phyloP scores from a whole-genome alignment of 148 eudicot species.

The Rhododendron griersonianum region DNA sequence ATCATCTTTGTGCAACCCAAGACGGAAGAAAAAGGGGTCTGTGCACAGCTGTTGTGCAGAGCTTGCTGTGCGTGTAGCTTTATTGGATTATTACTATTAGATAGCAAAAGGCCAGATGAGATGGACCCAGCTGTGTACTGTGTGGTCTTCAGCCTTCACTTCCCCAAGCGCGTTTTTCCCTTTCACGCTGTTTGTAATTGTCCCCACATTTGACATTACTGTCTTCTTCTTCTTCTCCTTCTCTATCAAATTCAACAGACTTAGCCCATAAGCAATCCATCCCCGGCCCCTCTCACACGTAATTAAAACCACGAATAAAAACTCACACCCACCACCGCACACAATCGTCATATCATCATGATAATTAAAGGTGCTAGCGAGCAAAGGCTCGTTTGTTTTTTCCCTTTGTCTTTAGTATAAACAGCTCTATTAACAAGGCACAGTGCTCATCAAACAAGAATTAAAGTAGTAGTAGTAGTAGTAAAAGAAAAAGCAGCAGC shows the following conservation, averaged over 20 bases:
- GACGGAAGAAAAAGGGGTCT: too few relatives aligned
- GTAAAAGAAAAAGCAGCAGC: background rate
- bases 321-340: background rate
- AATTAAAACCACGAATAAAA: background rate
- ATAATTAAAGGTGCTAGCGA: constrained; percentile 16
- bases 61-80: too few relatives aligned
- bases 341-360: background rate
- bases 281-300: background rate
- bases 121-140: too few relatives aligned
- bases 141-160: too few relatives aligned
- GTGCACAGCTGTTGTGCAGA: too few relatives aligned
- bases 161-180: too few relatives aligned
- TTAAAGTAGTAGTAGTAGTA: too few relatives aligned
- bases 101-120: too few relatives aligned
- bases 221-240: background rate
- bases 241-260: background rate
- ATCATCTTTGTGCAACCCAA: too few relatives aligned
- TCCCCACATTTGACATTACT: background rate
- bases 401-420: background rate
- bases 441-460: too few relatives aligned
- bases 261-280: background rate
- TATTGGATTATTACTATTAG: too few relatives aligned
- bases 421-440: background rate
- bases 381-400: constrained; percentile 8
- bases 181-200: background rate